phyloP scores from a whole-genome alignment of 176 grass and related monocot species.

The Musa schizocarpa region DNA sequence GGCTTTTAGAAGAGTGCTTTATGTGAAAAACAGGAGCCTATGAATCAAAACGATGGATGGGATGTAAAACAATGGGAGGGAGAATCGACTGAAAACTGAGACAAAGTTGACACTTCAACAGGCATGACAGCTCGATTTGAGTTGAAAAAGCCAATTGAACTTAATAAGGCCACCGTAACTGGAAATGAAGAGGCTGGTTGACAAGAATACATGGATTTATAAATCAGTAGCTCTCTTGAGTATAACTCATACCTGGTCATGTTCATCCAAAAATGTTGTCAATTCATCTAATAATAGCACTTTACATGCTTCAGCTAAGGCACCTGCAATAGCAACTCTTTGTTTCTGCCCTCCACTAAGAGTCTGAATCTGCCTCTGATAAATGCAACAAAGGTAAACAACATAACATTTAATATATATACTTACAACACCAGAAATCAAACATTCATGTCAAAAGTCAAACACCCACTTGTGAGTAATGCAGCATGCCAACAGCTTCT shows the following conservation, averaged over 20 bases:
- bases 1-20: too few relatives aligned
- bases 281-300: slow-evolving; percentile 79
- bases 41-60: neutral
- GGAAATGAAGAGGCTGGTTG: neutral
- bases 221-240: neutral
- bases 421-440: neutral
- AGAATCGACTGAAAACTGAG: neutral
- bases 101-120: neutral
- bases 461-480: slow-evolving; percentile 75
- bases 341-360: slow-evolving; percentile 85
- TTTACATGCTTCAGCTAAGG: slow-evolving; percentile 91
- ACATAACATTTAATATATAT: neutral
- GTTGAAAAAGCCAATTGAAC: neutral
- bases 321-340: slow-evolving; percentile 50
- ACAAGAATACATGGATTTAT: neutral
- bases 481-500: slow-evolving; percentile 69
- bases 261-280: slow-evolving; percentile 96
- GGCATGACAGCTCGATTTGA: neutral
- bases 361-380: neutral
- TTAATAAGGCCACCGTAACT: neutral
- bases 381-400: neutral
- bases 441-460: slow-evolving; percentile 5
- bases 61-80: neutral
- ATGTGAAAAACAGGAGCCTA: neutral
- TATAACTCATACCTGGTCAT: slow-evolving; percentile 54